Evolutionary conservation across 1,284 basidiomycete species (phyloP).

Genomic region (Pyrrhoderma noxium): DNA sequence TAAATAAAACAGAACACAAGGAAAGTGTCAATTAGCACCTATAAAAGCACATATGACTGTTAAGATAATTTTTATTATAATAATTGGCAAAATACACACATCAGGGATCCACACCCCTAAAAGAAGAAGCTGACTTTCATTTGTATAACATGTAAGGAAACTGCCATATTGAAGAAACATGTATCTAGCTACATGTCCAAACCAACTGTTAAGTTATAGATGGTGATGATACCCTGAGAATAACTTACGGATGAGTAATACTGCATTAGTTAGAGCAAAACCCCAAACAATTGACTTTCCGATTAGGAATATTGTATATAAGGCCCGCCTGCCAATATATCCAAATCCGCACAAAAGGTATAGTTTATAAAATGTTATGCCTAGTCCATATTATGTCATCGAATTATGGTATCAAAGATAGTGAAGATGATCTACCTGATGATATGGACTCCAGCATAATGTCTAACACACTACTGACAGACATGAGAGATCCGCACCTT

Average conservation of each 20-base stretch:
- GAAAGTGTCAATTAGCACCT: conserved; percentile 9
- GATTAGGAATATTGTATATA: background rate
- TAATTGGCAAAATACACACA: too few species aligned
- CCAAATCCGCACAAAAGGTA: conserved; percentile 11
- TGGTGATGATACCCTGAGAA: too few species aligned
- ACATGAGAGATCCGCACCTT: conserved; percentile 4
- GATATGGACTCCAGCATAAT: conserved; percentile 5
- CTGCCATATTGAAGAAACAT: too few species aligned
- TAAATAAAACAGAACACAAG: conserved; percentile 6
- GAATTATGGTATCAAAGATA: background rate
- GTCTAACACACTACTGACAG: background rate
- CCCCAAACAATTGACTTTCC: conserved; percentile 4
- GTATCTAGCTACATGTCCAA: too few species aligned
- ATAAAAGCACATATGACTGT: background rate
- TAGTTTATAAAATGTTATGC: conserved; percentile 11
- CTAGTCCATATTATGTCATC: too few species aligned
- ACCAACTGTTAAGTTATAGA: too few species aligned
- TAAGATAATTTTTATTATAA: too few species aligned
- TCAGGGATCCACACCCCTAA: background rate
- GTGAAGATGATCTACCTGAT: background rate
- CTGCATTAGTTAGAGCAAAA: conserved; percentile 3
- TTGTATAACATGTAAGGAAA: too few species aligned
- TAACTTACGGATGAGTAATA: conserved; percentile 1
- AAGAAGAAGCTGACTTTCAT: too few species aligned
- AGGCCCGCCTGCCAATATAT: background rate